Conservation (phyloP, 2,329 filamentous ascomycete genomes). For the Lecanicillium sp. region DNA sequence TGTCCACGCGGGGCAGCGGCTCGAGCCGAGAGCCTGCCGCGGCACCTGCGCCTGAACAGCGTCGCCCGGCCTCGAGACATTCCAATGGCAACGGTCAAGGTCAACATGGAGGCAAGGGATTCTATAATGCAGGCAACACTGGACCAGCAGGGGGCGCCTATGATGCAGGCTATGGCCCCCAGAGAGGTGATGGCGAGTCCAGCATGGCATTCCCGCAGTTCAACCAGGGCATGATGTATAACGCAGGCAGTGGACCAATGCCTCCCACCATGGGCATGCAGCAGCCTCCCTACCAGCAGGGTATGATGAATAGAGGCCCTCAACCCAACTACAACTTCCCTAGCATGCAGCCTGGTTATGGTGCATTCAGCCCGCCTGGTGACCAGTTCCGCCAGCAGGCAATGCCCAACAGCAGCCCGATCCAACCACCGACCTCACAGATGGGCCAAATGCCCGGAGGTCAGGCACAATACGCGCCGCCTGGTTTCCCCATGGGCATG, state of each 20-base stretch:
- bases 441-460: slow-evolving; percentile 32
- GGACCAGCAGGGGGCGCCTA: slow-evolving; percentile 32
- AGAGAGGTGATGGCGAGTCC: slow-evolving; percentile 45
- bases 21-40: slow-evolving; percentile 35
- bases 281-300: slow-evolving; percentile 52
- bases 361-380: slow-evolving; percentile 35
- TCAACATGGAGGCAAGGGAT: slow-evolving; percentile 38
- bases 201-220: slow-evolving; percentile 42
- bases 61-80: slow-evolving; percentile 45
- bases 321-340: slow-evolving; percentile 51
- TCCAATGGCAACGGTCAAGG: slow-evolving; percentile 34
- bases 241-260: slow-evolving; percentile 35
- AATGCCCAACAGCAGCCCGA: slow-evolving; percentile 42
- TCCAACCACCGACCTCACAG: slow-evolving; percentile 34
- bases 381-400: slow-evolving; percentile 49
- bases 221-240: slow-evolving; percentile 45
- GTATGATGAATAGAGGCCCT: slow-evolving; percentile 45
- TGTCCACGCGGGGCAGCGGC: slow-evolving; percentile 57
- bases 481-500: slow-evolving; percentile 42
- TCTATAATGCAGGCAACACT: slow-evolving; percentile 39
- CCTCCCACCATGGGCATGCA: slow-evolving; percentile 39
- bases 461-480: slow-evolving; percentile 38
- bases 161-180: slow-evolving; percentile 43
- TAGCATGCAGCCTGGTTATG: slow-evolving; percentile 46
- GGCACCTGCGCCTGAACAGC: slow-evolving; percentile 41